Evolutionary conservation across 805 yeast genomes (phyloP).

Genomic region (Monosporozyma servazzii): DNA sequence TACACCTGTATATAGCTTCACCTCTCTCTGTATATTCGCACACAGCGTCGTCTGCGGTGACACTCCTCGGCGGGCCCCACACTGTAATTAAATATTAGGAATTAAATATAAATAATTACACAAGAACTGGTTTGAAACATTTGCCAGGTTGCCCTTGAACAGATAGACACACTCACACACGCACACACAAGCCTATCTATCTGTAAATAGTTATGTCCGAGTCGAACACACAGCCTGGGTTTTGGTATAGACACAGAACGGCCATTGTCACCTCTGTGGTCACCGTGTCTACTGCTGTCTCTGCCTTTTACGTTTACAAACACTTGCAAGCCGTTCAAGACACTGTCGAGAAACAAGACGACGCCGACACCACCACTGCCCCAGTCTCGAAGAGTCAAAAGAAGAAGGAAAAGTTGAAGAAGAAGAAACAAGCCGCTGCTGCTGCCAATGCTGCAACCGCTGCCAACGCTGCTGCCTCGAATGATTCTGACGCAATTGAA

Average conservation of each 20-base stretch:
- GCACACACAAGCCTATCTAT: no score
- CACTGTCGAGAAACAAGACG: constrained; percentile 1
- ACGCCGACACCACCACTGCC: neutral
- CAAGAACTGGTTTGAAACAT: neutral
- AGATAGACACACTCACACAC: no score
- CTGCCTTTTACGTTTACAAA: constrained; percentile 43
- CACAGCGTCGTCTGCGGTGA: neutral
- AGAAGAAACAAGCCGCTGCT: constrained; percentile 79
- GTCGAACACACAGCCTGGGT: constrained; percentile 13
- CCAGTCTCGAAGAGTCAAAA: constrained; percentile 56
- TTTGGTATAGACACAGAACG: constrained; percentile 41
- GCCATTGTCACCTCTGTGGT: constrained; percentile 55
- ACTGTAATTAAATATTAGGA: neutral
- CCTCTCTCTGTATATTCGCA: neutral
- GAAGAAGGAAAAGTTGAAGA: constrained; percentile 58
- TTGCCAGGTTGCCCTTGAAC: no score
- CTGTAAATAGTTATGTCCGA: neutral
- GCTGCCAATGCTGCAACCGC: constrained; percentile 66
- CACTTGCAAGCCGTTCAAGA: constrained; percentile 20
- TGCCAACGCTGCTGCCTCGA: constrained; percentile 15
- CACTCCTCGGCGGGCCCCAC: neutral
- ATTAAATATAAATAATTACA: neutral
- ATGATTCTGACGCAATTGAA: neutral
- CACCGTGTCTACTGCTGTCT: constrained; percentile 55
- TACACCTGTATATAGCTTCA: neutral